These are phyloP conservation scores for Dothideomycetidae sp. DNA, from an alignment of 2,329 filamentous ascomycete species.

Conservation along the genomic window DNA sequence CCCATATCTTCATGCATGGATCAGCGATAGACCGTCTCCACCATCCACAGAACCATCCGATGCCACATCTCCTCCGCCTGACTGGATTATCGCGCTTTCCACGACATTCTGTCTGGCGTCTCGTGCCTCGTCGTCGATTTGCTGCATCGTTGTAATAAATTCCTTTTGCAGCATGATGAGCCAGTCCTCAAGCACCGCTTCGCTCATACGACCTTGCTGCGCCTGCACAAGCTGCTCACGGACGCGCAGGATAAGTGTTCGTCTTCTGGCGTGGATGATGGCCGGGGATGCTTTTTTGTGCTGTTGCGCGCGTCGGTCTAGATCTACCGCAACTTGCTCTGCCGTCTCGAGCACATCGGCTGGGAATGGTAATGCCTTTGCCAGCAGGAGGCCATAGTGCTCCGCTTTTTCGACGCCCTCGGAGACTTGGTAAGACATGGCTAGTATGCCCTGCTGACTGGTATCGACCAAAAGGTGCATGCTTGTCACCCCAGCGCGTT, in stretches of 20 bases:
- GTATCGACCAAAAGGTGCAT: slow-evolving; percentile 61
- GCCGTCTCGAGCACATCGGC: slow-evolving; percentile 52
- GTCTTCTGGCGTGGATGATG: slow-evolving; percentile 44
- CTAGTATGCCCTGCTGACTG: slow-evolving; percentile 47
- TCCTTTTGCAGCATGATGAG: slow-evolving; percentile 56
- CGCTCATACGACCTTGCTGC: slow-evolving; percentile 48
- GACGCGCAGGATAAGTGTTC: slow-evolving; percentile 60
- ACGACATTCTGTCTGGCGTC: slow-evolving; percentile 11
- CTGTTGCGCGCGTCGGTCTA: slow-evolving; percentile 39
- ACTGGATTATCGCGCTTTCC: too few relatives aligned
- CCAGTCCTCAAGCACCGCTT: slow-evolving; percentile 48
- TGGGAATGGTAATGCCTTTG: slow-evolving; percentile 61
- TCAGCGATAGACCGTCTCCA: too few relatives aligned
- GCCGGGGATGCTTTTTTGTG: slow-evolving; percentile 44
- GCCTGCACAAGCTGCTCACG: slow-evolving; percentile 60
- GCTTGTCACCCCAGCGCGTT: slow-evolving; percentile 66
- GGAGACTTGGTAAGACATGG: slow-evolving; percentile 75
- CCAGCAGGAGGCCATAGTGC: slow-evolving; percentile 75
- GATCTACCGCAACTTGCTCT: slow-evolving; percentile 46
- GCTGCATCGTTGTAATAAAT: slow-evolving; percentile 58
- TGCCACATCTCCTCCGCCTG: too few relatives aligned
- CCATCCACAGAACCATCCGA: too few relatives aligned
- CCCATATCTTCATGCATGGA: too few relatives aligned
- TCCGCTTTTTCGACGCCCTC: slow-evolving; percentile 55
- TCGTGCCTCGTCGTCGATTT: slow-evolving; percentile 39